Evolutionary conservation across 176 grass and related monocot genomes (phyloP).

Genomic region (Paspalum vaginatum): DNA sequence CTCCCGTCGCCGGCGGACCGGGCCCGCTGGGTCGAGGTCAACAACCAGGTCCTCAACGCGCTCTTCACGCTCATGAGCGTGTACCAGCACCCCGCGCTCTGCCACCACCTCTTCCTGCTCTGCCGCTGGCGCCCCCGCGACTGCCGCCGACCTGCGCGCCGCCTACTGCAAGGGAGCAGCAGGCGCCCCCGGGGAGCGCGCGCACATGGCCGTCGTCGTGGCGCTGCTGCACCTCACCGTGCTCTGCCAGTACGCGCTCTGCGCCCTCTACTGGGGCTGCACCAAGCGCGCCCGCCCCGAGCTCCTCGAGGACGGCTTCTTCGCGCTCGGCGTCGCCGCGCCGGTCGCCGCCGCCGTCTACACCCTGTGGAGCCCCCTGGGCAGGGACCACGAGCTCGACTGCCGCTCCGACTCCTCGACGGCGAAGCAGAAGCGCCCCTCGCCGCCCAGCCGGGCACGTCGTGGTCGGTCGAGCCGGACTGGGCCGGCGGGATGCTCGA

Average conservation of each 20-base stretch:
- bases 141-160: conserved; percentile 53
- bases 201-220: conserved; percentile 61
- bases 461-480: conserved; percentile 51
- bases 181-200: conserved; percentile 25
- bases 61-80: conserved; percentile 89
- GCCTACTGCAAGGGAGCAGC: conserved; percentile 57
- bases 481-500: conserved; percentile 69
- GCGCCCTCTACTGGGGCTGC: conserved; percentile 75
- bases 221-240: conserved; percentile 71
- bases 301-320: conserved; percentile 50
- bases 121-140: conserved; percentile 59
- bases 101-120: conserved; percentile 63
- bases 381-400: conserved; percentile 26
- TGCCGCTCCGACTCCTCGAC: background rate
- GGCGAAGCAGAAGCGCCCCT: background rate
- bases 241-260: conserved; percentile 57
- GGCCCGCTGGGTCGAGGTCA: conserved; percentile 69
- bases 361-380: conserved; percentile 61
- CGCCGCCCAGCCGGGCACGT: background rate
- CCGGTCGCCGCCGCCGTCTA: conserved; percentile 62
- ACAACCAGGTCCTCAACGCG: conserved; percentile 83
- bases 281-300: conserved; percentile 44
- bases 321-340: conserved; percentile 47
- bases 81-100: conserved; percentile 73
- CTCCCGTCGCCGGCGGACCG: conserved; percentile 49